Conservation (phyloP, 225 moss, liverwort and hornwort species). For the Takakia lepidozioides region DNA sequence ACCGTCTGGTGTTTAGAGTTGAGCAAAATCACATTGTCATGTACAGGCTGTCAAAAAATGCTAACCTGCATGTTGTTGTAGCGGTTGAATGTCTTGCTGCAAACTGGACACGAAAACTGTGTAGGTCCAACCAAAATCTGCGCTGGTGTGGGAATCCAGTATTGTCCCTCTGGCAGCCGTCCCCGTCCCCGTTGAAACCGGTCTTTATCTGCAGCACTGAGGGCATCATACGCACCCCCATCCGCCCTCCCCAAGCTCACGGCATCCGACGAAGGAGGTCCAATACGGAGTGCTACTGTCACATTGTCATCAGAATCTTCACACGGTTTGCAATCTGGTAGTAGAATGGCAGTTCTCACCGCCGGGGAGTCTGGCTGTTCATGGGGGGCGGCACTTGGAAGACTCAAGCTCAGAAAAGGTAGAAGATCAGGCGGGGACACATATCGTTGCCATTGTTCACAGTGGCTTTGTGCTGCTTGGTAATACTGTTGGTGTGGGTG, state of each 20-base stretch:
- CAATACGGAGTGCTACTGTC: slow-evolving; percentile 84
- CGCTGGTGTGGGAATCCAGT: slow-evolving; percentile 98
- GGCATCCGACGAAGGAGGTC: slow-evolving; percentile 54
- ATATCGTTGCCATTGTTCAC: slow-evolving; percentile 39
- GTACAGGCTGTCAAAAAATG: too few relatives aligned
- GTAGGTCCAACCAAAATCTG: too few relatives aligned
- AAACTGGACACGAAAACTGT: too few relatives aligned
- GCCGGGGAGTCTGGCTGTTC: slow-evolving; percentile 21
- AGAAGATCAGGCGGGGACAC: slow-evolving; percentile 24
- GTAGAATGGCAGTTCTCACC: slow-evolving; percentile 69
- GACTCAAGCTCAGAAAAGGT: slow-evolving; percentile 88
- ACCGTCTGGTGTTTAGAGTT: too few relatives aligned
- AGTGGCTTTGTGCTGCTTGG: slow-evolving; percentile 45
- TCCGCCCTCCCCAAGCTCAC: slow-evolving; percentile 32
- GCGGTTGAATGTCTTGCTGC: too few relatives aligned
- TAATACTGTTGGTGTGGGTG: slow-evolving; percentile 58
- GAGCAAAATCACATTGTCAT: too few relatives aligned
- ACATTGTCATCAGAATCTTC: slow-evolving; percentile 74
- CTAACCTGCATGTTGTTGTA: too few relatives aligned
- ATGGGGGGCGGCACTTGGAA: slow-evolving; percentile 54
- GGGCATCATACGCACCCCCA: slow-evolving; percentile 35
- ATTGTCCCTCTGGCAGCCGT: slow-evolving; percentile 84
- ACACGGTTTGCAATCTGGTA: slow-evolving; percentile 32
- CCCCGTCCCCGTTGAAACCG: too few relatives aligned
- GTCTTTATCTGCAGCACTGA: slow-evolving; percentile 38